These are phyloP conservation scores for Dioszegia crocea DNA, from an alignment of 768 basidiomycete species.

Conservation along the genomic window DNA sequence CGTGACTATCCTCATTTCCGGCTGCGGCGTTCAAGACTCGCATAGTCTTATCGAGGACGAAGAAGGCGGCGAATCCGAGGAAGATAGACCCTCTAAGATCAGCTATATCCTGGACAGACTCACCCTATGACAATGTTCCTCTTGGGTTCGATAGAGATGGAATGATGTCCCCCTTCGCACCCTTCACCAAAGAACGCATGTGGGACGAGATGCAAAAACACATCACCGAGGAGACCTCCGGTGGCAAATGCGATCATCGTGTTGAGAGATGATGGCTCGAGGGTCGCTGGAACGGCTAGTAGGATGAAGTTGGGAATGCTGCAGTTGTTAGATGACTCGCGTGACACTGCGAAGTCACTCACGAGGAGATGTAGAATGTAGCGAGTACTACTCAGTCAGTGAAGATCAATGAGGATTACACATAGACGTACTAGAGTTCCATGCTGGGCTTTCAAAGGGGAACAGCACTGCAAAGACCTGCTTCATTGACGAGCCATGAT, in stretches of 20 bases:
- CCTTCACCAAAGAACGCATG: constrained; percentile 92
- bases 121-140: constrained; percentile 86
- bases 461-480: constrained; percentile 75
- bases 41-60: constrained; percentile 87
- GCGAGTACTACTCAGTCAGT: constrained; percentile 59
- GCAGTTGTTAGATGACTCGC: constrained; percentile 13
- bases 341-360: constrained; percentile 49
- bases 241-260: constrained; percentile 96
- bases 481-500: constrained; percentile 56
- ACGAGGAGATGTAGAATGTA: constrained; percentile 97
- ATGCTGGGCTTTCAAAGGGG: constrained; percentile 76
- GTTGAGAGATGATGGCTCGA: constrained; percentile 76
- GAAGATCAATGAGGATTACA: neutral
- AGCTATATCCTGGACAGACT: constrained; percentile 22
- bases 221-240: constrained; percentile 86
- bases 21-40: constrained; percentile 69
- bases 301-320: constrained; percentile 86
- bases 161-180: constrained; percentile 53
- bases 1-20: constrained; percentile 54
- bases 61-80: constrained; percentile 80
- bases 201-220: constrained; percentile 85
- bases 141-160: constrained; percentile 82
- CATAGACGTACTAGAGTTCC: constrained; percentile 63
- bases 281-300: constrained; percentile 84
- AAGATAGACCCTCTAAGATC: constrained; percentile 60